phyloP scores from a whole-genome alignment of 2,329 filamentous ascomycete species.

The Cytospora leucostoma region DNA sequence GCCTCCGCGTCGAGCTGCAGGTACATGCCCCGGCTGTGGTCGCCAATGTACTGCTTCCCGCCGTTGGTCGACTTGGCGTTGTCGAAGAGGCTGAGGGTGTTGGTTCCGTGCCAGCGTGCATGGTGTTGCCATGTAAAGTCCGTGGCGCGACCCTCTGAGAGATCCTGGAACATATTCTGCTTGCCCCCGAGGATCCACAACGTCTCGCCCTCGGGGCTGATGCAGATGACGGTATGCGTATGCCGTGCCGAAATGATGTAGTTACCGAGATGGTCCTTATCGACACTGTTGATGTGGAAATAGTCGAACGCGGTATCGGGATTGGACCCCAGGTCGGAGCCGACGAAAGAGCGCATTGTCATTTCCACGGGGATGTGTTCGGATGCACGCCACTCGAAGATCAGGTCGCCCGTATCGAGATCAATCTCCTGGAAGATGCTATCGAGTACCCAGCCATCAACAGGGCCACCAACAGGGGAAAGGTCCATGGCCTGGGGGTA shows the following conservation, averaged over 20 bases:
- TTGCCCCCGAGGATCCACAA: constrained; percentile 42
- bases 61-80: constrained; percentile 40
- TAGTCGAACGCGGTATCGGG: constrained; percentile 39
- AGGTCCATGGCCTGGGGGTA: constrained; percentile 38
- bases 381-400: constrained; percentile 42
- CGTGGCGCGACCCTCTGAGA: constrained; percentile 38
- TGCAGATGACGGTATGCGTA: constrained; percentile 35
- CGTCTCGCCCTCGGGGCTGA: constrained; percentile 35
- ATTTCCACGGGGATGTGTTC: constrained; percentile 36
- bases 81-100: constrained; percentile 42
- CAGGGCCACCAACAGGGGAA: constrained; percentile 36
- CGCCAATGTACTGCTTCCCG: constrained; percentile 30
- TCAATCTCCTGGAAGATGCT: constrained; percentile 45
- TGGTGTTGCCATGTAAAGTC: constrained; percentile 45
- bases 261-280: constrained; percentile 39
- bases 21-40: constrained; percentile 38
- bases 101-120: constrained; percentile 36
- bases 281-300: constrained; percentile 43
- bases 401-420: constrained; percentile 38
- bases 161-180: constrained; percentile 40
- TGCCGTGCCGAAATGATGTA: constrained; percentile 42
- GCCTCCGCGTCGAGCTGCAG: constrained; percentile 34
- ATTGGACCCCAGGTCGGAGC: constrained; percentile 34
- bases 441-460: constrained; percentile 37
- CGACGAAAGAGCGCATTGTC: constrained; percentile 34